Conservation (phyloP, 176 grass and related monocot genomes). For the Tillandsia fasciculata region DNA sequence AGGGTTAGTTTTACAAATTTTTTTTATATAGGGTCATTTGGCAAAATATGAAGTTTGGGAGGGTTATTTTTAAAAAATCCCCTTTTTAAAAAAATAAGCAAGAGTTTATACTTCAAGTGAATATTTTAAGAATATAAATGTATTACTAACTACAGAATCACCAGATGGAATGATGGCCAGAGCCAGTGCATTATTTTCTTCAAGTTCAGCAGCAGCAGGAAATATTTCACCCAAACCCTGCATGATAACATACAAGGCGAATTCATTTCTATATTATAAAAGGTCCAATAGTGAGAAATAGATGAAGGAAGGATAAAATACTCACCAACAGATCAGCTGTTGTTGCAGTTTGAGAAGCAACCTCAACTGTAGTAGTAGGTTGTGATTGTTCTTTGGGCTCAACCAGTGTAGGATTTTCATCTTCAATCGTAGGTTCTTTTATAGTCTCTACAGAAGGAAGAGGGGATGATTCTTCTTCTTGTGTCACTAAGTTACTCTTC, state of each 20-base stretch:
- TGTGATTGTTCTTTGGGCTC: constrained; percentile 34
- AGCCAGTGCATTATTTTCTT: constrained; percentile 67
- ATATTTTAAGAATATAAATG: background rate
- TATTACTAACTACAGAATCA: background rate
- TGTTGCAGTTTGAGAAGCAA: constrained; percentile 31
- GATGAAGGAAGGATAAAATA: constrained; percentile 3
- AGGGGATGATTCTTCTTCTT: constrained; percentile 32
- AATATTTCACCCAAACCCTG: constrained; percentile 57
- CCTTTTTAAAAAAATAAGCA: too few relatives aligned
- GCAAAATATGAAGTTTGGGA: too few relatives aligned
- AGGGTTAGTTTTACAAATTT: too few relatives aligned
- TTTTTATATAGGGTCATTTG: too few relatives aligned
- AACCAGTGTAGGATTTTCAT: constrained; percentile 5
- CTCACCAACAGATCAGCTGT: constrained; percentile 55
- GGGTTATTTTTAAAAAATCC: too few relatives aligned
- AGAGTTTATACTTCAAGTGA: background rate
- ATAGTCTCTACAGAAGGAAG: constrained; percentile 4
- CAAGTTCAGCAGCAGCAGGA: constrained; percentile 39
- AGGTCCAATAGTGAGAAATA: background rate
- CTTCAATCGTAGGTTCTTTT: constrained; percentile 27
- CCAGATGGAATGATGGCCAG: constrained; percentile 51
- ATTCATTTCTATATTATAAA: background rate
- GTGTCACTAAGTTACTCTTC: constrained; percentile 15
- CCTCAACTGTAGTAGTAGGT: constrained; percentile 1
- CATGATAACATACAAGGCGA: background rate